phyloP scores from a whole-genome alignment of 1,139 yeast genomes.

The Saccharomyces hybrid region DNA sequence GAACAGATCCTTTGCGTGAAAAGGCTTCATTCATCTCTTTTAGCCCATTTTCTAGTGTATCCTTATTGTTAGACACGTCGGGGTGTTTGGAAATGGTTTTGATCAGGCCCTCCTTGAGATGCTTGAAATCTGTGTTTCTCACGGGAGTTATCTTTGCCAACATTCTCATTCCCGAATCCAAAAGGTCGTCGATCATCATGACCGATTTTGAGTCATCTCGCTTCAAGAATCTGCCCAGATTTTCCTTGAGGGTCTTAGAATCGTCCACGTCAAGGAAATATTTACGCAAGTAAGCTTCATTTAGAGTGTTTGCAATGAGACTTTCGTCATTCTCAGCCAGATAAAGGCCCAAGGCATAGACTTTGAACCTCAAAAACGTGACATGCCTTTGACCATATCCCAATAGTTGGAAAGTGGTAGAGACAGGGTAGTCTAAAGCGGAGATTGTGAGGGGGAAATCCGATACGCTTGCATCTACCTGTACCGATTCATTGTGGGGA shows the following conservation, averaged over 20 bases:
- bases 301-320: conserved; percentile 41
- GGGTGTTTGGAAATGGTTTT: no score
- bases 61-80: conserved; percentile 33
- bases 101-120: no score
- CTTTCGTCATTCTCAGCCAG: conserved; percentile 51
- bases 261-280: conserved; percentile 32
- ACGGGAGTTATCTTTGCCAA: no score
- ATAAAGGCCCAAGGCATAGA: conserved; percentile 80
- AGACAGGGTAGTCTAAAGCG: conserved; percentile 15
- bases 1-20: conserved; percentile 50
- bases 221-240: conserved; percentile 50
- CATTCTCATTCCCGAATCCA: conserved; percentile 58
- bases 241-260: conserved; percentile 37
- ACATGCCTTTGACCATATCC: conserved; percentile 82
- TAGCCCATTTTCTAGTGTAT: conserved; percentile 42
- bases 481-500: conserved; percentile 24
- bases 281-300: conserved; percentile 35
- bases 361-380: conserved; percentile 74
- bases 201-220: conserved; percentile 46
- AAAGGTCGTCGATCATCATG: conserved; percentile 45
- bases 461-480: conserved; percentile 44
- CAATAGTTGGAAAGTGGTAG: conserved; percentile 41
- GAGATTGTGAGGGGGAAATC: conserved; percentile 40
- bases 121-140: no score
- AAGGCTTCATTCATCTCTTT: conserved; percentile 49